A percentile compares a stretch with the other conserved stretches of the same genome.
These are phyloP conservation scores for Leucosporidium yakuticum DNA, from an alignment of 768 basidiomycete species.

Conservation along the genomic window DNA sequence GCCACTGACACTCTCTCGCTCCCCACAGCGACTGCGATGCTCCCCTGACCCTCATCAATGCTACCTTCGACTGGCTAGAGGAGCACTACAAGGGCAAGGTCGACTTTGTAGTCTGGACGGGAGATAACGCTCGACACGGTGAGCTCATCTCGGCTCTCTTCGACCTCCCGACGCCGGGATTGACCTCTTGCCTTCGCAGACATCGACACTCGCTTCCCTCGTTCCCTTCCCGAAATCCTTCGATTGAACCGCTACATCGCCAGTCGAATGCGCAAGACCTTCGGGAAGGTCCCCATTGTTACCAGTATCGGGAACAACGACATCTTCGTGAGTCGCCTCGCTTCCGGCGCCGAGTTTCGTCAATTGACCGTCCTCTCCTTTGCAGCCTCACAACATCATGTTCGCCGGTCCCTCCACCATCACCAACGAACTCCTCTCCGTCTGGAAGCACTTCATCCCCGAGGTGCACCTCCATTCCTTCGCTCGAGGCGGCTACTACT, in stretches of 20 bases:
- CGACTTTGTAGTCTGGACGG: constrained; percentile 81
- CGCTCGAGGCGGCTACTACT: constrained; percentile 78
- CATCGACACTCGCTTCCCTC: constrained; percentile 71
- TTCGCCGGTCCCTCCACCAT: constrained; percentile 43
- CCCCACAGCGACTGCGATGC: constrained; percentile 71
- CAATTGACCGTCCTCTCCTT: background rate
- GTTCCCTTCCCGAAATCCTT: constrained; percentile 73
- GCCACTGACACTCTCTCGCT: background rate
- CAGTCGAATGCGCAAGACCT: constrained; percentile 65
- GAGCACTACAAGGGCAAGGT: constrained; percentile 74
- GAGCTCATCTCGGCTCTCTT: constrained; percentile 37
- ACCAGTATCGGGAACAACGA: constrained; percentile 57
- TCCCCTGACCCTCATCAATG: constrained; percentile 68
- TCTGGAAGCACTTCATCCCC: constrained; percentile 78
- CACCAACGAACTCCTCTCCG: constrained; percentile 57
- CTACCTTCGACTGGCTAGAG: constrained; percentile 71
- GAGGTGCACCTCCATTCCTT: constrained; percentile 61
- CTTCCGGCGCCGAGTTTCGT: background rate
- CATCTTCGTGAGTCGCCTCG: background rate
- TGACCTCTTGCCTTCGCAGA: constrained; percentile 52
- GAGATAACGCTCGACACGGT: constrained; percentile 44
- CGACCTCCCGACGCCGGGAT: constrained; percentile 48
- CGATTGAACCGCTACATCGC: constrained; percentile 63
- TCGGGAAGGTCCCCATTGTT: constrained; percentile 66
- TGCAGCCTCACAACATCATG: constrained; percentile 45